phyloP scores from a whole-genome alignment of 257 asterid genomes.

The Capsicum chinense region DNA sequence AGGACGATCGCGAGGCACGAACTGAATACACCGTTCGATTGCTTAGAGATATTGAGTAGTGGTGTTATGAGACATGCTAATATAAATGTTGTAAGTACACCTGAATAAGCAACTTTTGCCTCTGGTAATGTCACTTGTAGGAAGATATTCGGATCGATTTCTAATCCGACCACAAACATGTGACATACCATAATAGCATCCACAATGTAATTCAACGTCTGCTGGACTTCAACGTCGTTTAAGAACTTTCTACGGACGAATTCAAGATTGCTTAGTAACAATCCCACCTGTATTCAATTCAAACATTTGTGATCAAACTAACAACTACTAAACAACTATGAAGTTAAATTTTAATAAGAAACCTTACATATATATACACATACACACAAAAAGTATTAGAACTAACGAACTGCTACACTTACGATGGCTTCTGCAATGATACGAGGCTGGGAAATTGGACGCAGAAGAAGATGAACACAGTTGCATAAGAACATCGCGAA shows the following conservation, averaged over 20 bases:
- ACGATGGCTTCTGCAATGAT: constrained; percentile 81
- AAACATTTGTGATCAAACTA: not conserved
- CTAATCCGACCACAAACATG: constrained; percentile 87
- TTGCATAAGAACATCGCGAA: constrained; percentile 80
- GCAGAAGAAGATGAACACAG: constrained; percentile 62
- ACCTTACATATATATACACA: not conserved
- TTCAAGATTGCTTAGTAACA: constrained; percentile 64
- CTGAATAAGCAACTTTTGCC: constrained; percentile 76
- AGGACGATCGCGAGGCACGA: constrained; percentile 63
- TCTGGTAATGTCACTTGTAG: constrained; percentile 66
- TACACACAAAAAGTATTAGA: too few species aligned
- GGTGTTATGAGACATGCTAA: constrained; percentile 62
- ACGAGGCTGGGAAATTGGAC: constrained; percentile 81
- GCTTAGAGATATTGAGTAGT: constrained; percentile 45
- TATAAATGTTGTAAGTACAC: constrained; percentile 66
- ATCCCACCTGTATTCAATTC: constrained; percentile 65
- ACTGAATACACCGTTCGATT: constrained; percentile 51
- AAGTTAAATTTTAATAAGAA: not conserved
- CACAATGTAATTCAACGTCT: constrained; percentile 64
- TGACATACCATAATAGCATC: constrained; percentile 90
- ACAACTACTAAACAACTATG: not conserved
- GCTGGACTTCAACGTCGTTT: constrained; percentile 47
- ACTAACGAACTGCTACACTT: not conserved
- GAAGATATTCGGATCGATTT: constrained; percentile 78
- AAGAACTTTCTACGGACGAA: constrained; percentile 45